These are phyloP conservation scores for Metrosideros polymorpha DNA, from an alignment of 441 rosid species.

Conservation along the genomic window DNA sequence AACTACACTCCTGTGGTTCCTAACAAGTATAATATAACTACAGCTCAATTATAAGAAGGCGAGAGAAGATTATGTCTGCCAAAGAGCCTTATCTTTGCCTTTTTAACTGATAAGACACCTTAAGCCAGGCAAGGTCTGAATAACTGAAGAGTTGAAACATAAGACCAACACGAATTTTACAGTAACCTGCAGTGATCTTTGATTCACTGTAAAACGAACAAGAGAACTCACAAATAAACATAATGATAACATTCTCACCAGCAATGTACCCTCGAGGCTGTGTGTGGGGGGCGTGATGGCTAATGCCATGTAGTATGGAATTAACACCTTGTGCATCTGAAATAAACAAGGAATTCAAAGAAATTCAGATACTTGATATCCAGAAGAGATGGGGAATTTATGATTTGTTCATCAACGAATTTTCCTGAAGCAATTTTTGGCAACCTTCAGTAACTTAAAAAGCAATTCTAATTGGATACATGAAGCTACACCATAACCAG, in stretches of 20 bases:
- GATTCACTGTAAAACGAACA: neutral
- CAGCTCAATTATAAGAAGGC: neutral
- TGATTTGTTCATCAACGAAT: neutral
- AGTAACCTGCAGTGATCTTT: neutral
- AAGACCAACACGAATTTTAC: neutral
- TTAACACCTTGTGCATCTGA: slow-evolving; percentile 22
- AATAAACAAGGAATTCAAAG: neutral
- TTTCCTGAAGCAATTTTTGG: neutral
- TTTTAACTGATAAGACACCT: neutral
- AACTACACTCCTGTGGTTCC: neutral
- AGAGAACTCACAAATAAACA: neutral
- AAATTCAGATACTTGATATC: neutral
- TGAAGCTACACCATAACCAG: neutral
- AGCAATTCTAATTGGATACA: neutral
- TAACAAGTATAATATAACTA: neutral
- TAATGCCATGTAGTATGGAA: slow-evolving; percentile 15
- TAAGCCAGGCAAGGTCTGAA: neutral
- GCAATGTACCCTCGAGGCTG: slow-evolving; percentile 20
- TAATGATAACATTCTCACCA: slow-evolving; percentile 3
- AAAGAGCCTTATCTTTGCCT: neutral
- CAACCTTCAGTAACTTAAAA: neutral
- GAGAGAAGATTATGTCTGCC: neutral
- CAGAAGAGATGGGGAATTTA: neutral
- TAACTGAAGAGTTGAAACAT: neutral
- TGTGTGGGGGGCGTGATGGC: slow-evolving; percentile 14